Evolutionary conservation across 192 early-diverging fungal genomes (phyloP), one percentile per base, ranked within the genome.

Genomic region (Coemansia sp.): DNA sequence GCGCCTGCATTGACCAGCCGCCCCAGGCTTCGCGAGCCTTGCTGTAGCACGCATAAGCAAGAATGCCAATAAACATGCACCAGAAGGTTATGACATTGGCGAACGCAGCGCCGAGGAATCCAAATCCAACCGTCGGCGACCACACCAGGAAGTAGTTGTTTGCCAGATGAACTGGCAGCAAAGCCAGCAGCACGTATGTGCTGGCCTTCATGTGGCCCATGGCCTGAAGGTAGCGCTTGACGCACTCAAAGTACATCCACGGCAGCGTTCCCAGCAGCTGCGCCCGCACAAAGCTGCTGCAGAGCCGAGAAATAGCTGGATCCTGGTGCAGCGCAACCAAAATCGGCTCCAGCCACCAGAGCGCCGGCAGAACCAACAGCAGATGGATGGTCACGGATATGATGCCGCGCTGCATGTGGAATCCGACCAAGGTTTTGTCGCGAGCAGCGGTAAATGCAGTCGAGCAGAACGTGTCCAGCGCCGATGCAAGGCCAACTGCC

Each of bases 121-220:
- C 94, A 10, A 95, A 44, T 0, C 81, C 64, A 14, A 85, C 53
- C n/a, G 68, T 61, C 8, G 79, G 79, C 42, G 82, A 81, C 81
- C 85, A 91, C n/a, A 97, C 91, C 20, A 98, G 67, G 0, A 82
- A 25, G 52, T 90, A 95, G 69, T 88, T 93, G 52, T 87, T 64
- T 25, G 86, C 55, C 0, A 88, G 60, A 57, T 93, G 92, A 32
- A 93, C 41, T 11, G 89, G 90, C 19, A 87, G 58, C 4, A 83
- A 83, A 29, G 87, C 67, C 23, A 86, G 41, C 26, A 92, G 74
- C 15, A 94, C 82, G 50, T 79, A 80, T 25, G 92, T 90, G 28
- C 79, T 81, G 1, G 88, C 90, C 26, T 87, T 80, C 95, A 98
- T 93, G 62, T 87, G 86, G 55, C 89, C 93, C 78, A 95, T 93